Evolutionary conservation across 306 rosid species (phyloP).

Genomic region (Rubus parviflorus): DNA sequence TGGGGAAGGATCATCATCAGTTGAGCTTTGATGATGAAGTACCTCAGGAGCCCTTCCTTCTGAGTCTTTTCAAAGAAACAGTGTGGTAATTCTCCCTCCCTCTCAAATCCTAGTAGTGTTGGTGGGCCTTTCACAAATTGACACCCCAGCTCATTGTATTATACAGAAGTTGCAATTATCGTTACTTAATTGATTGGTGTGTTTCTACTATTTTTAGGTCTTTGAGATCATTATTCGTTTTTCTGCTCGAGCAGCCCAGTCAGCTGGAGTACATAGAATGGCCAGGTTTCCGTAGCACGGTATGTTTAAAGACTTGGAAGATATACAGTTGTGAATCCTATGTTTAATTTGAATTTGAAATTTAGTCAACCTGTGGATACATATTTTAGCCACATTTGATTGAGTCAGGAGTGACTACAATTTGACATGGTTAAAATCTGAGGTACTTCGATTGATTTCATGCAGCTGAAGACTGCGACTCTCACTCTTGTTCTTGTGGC

Average conservation of each 20-base stretch:
- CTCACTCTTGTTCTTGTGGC: constrained; percentile 81
- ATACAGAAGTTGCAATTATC: neutral
- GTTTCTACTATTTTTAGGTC: constrained; percentile 43
- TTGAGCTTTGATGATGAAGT: constrained; percentile 42
- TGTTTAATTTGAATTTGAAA: too few relatives aligned
- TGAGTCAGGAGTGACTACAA: neutral
- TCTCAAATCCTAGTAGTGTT: neutral
- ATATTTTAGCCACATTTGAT: neutral
- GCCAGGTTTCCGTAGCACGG: constrained; percentile 79
- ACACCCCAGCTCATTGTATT: neutral
- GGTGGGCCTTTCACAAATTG: neutral
- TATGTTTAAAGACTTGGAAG: constrained; percentile 31
- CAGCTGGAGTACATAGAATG: constrained; percentile 86
- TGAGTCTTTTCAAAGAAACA: constrained; percentile 49
- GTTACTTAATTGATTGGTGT: neutral
- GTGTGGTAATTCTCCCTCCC: constrained; percentile 49
- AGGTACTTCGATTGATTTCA: neutral
- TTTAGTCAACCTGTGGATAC: neutral
- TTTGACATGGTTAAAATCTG: neutral
- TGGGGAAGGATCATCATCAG: constrained; percentile 42
- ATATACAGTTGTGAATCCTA: neutral
- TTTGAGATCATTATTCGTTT: constrained; percentile 47
- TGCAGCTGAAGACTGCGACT: constrained; percentile 84
- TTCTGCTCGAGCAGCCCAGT: constrained; percentile 87
- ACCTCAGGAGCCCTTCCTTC: constrained; percentile 59